Base-by-base conservation (phyloP, 345 rosid genomes). In the Rhodamnia rubescens region DNA sequence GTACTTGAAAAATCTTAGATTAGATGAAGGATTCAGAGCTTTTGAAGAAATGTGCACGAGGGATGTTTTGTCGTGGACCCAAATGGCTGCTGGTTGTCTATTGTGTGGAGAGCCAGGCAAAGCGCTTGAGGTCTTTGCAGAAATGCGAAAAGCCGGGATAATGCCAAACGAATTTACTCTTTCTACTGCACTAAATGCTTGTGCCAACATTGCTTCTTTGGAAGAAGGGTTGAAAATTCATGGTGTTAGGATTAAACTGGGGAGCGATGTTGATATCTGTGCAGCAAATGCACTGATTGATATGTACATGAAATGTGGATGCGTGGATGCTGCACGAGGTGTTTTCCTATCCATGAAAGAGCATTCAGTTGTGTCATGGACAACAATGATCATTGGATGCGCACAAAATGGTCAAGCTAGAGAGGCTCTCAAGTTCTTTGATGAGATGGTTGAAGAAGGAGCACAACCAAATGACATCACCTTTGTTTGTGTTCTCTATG, bases 231-330 rank as follows among this genome's bases (percentile, higher is more conserved):
- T 85, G 88, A 92, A 89, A 87, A 55, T 88, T 81, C 95, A 93
- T 82, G 91, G 89, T 14, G 84, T 88, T 84, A 92, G 93, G 81
- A 86, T 93, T 82, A 92, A 93, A 86, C 90, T 92, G 12, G 92
- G 92, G 57, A 64, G 53, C 27, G 89, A 87, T 81, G 86, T 90
- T 32, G 93, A 90, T 87, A 88, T 85, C 49, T 89, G 92, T 56
- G 94, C 90, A 53, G 94, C 91, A 56, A 93, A 93, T 85, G 91
- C 95, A 5, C 59, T 93, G 86, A 86, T 92, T 11, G 94, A 93
- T 86, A 90, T 93, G 93, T 93, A 91, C 61, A 89, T 87, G 47
- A 93, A 93, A 85, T 89, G 92, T 44, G 92, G 94, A 53, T 89
- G 87, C 85, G 87, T 92, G 93, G 92, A 90, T 74, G 85, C 64